Base-by-base conservation (phyloP, 1,139 yeast genomes). In the Suhomyces ambrosiae region DNA sequence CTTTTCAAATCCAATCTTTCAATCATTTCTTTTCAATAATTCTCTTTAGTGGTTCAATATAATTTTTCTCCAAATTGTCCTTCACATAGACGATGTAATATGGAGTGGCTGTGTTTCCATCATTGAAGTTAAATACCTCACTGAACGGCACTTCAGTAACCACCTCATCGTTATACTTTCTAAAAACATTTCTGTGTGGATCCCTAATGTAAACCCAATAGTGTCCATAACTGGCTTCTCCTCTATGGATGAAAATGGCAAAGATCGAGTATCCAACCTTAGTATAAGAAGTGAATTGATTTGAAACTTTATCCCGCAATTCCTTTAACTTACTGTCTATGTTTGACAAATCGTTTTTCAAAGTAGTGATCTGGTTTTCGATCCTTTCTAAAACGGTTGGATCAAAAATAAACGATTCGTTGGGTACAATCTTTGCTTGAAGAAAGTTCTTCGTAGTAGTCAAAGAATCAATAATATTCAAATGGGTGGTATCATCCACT, bases 161-260 rank as follows among this genome's bases (percentile, higher is more conserved):
- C 10, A 76, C 74, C 54, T 92, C 97, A 63, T 92, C 98, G 54
- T 92, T 92, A 60, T 92, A 92, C 68, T 87, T 90, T 44, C 97
- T 71, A 76, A 81, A 92, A 23, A 85, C 66, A 31, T 77, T 76
- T 12, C 73, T 69, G 45, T 74, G 74, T 9, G 82, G 79, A 58
- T 92, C 97, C 46, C 78, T 79, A 44, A 92, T 90, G 57, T 90
- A 92, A 11, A 90, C 79, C 97, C 97, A 92, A 58, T 92, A 92
- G 61, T 92, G 98, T 3, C 98, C 98, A 55, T 86, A 90, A 40
- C 89, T 82, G 1, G 96, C 98, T 53, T 89, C 95, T 6, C 98
- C 98, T 38, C 97, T 71, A 60, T 92, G 98, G 32, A 94, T 88
- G 54, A 92, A 92, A 6, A 92, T 83, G 0, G 97, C 95, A 66